Evolutionary conservation across 257 asterid genomes (phyloP), one percentile per base, ranked within the genome.

Genomic region (Salvia miltiorrhiza): DNA sequence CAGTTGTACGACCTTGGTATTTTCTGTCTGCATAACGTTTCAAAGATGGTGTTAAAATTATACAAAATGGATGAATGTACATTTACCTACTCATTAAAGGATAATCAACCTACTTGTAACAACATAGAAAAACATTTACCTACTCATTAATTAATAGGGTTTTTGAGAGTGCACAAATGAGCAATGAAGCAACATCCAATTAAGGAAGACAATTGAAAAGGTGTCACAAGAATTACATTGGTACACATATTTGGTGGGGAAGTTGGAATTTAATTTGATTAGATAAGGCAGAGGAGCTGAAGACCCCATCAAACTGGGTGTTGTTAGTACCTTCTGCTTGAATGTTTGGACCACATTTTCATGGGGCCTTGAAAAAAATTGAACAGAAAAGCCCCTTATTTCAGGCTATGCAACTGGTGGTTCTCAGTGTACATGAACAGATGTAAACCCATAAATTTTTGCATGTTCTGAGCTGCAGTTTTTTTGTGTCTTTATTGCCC

Each of bases 341-440:
- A 26, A 13, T 26, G 6, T 14, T 55, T 26, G 79, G 66, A 67
- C 74, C 60, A 74, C 79, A 60, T 14, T 62, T 19, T 58, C 50
- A 66, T 60, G 73, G 68, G 78, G n/a, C 2, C 73, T 69, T 65
- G 30, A 17, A 26, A 47, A 7, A 28, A 7, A 39, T 58, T 62
- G 23, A 72, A 40, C 70, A 35, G 58, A 62, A 66, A 45, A 12
- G 19, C n/a, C 35, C 19, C 19, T 54, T 26, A 24, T 24, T 26
- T 52, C 9, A 13, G 61, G 37, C 26, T 5, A 56, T 23, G 53
- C 63, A 47, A 24, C 52, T 43, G 47, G 71, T 69, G 70, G 48
- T 49, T 59, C 53, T 48, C 14, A 49, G 55, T 21, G 9, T 5
- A 47, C 24, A 14, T 23, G 3, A 57, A 57, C 68, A 47, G 45